These are phyloP conservation scores for Starmerella tilneyi DNA, from an alignment of 805 yeast genomes.

Conservation along the genomic window DNA sequence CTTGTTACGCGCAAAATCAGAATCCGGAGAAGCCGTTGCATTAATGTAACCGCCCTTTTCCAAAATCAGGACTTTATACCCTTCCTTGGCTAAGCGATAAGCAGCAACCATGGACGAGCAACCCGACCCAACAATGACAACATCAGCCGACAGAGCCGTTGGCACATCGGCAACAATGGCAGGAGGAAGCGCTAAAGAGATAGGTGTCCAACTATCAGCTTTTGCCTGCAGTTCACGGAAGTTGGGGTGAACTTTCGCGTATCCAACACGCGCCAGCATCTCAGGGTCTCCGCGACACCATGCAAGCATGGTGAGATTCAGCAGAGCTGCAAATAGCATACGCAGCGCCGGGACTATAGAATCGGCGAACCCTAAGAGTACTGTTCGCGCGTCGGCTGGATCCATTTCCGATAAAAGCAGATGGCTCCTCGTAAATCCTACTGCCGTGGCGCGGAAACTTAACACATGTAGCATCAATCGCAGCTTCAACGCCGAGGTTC, in stretches of 20 bases:
- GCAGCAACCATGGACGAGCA: conserved; percentile 47
- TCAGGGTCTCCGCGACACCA: conserved; percentile 6
- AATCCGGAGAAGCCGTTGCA: conserved; percentile 32
- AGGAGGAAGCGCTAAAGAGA: not conserved
- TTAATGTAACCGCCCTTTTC: conserved; percentile 43
- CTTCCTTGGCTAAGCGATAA: conserved; percentile 37
- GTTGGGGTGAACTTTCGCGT: conserved; percentile 15
- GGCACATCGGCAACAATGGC: conserved; percentile 9
- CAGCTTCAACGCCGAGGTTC: conserved; percentile 5
- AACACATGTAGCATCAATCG: conserved; percentile 22
- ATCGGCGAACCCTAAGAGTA: conserved; percentile 36
- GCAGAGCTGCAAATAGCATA: conserved; percentile 31
- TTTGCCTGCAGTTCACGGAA: conserved; percentile 2
- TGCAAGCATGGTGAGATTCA: conserved; percentile 22
- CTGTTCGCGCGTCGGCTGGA: conserved; percentile 28
- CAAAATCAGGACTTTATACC: conserved; percentile 38
- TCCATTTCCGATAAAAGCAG: conserved; percentile 26
- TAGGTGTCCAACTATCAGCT: conserved; percentile 2
- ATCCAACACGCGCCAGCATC: conserved; percentile 9
- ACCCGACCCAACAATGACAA: conserved; percentile 44
- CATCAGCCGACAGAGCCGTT: conserved; percentile 30
- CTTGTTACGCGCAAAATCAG: conserved; percentile 34
- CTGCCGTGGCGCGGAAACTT: conserved; percentile 23
- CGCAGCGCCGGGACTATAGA: conserved; percentile 35
- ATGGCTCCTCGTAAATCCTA: conserved; percentile 23